Percentiles rank a stretch among this genome's conserved stretches.
Evolutionary conservation across 176 grass and related monocot genomes (phyloP).

Genomic region (Themeda triandra): DNA sequence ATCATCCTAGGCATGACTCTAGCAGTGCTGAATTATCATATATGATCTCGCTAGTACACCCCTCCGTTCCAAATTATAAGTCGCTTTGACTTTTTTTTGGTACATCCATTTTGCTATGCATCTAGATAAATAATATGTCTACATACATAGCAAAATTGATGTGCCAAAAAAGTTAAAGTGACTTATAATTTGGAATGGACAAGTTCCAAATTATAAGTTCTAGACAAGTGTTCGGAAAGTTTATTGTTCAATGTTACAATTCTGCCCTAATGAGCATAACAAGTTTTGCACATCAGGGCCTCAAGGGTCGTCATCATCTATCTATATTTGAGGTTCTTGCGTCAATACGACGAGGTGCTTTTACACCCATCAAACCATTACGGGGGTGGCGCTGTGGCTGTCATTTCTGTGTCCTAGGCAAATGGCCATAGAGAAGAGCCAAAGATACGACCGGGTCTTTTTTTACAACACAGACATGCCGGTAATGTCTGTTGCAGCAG

Average conservation of each 20-base stretch:
- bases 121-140: no score
- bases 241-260: background rate
- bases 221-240: background rate
- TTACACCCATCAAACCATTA: constrained; percentile 2
- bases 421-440: constrained; percentile 8
- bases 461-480: background rate
- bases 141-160: no score
- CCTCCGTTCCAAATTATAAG: no score
- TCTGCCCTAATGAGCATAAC: constrained; percentile 20
- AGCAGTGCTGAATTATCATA: background rate
- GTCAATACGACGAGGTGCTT: background rate
- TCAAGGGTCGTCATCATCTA: constrained; percentile 13
- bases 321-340: background rate
- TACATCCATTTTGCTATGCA: no score
- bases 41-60: background rate
- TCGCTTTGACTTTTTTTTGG: no score
- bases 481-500: background rate
- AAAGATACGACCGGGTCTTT: background rate
- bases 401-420: background rate
- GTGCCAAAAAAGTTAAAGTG: no score
- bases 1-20: background rate
- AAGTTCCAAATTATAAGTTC: no score
- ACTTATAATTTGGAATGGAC: no score
- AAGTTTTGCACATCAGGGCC: constrained; percentile 20
- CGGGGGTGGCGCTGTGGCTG: background rate